phyloP scores from a whole-genome alignment of 2,329 filamentous ascomycete genomes.

The Aulographum hederae region DNA sequence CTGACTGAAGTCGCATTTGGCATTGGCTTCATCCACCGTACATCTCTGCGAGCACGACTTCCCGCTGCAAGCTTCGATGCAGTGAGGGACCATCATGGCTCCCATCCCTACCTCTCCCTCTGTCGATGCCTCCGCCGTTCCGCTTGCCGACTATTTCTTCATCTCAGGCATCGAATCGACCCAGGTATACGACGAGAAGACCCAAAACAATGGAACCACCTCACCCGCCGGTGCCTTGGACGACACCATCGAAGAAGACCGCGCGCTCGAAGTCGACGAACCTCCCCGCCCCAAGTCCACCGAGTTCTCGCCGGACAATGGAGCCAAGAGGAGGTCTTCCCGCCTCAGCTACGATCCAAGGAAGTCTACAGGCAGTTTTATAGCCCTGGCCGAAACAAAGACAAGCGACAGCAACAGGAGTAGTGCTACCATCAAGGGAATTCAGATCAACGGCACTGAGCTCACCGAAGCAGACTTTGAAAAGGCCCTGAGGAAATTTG shows the following conservation, averaged over 20 bases:
- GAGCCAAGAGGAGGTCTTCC: constrained; percentile 16
- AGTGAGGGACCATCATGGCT: constrained; percentile 11
- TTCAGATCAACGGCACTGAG: constrained; percentile 20
- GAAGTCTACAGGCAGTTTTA: constrained; percentile 32
- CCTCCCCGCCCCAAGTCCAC: constrained; percentile 23
- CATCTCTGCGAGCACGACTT: not conserved
- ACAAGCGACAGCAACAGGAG: constrained; percentile 43
- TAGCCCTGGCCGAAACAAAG: constrained; percentile 22
- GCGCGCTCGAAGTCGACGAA: constrained; percentile 32
- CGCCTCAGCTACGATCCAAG: constrained; percentile 27
- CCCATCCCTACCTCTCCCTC: constrained; percentile 19
- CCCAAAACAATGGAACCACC: constrained; percentile 10
- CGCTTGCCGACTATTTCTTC: constrained; percentile 50
- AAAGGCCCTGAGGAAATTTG: constrained; percentile 81
- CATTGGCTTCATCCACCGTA: no score
- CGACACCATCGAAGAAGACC: constrained; percentile 43
- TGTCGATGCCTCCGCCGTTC: constrained; percentile 29
- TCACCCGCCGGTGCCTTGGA: constrained; percentile 18
- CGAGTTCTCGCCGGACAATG: constrained; percentile 20
- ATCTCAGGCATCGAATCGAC: constrained; percentile 36
- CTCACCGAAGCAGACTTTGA: constrained; percentile 79
- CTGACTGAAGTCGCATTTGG: no score
- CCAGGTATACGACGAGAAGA: constrained; percentile 29
- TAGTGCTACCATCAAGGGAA: constrained; percentile 40
- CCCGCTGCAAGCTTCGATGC: not conserved